Base-by-base conservation (phyloP, 202 grass and related monocot species). In the Schoenoplectus tabernaemontani region DNA sequence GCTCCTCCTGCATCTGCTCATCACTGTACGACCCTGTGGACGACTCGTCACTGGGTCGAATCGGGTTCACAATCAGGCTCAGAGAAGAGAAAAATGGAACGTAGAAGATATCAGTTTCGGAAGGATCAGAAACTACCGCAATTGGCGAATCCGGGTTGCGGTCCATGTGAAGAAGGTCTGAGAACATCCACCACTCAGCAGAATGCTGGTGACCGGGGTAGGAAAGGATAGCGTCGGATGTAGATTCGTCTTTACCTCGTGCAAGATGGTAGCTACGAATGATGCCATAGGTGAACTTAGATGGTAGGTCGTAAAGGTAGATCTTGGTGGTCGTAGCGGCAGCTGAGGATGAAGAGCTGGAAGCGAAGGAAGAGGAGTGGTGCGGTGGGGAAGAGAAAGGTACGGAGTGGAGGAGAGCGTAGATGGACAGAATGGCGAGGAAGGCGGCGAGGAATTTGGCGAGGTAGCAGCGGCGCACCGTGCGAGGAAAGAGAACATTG, bases 131-230 rank as follows among this genome's bases (percentile, higher is more conserved):
- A 47, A 93, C 86, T 48, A 82, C 87, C 7, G 57, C 86, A 34
- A 93, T 76, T 1, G 89, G 84, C 36, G 66, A 89, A 24, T 87
- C 57, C 2, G 58, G 50, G 0, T 82, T 57, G 4, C 88, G 77
- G 1, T 78, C 82, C 1, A 46, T 28, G 23, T 67, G 81, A 39
- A 79, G 54, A 60, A 97, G 89, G 58, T 97, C 91, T 34, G 80
- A 78, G 76, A 97, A 94, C 24, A 97, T 86, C 72, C 84, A 97
- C 95, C 95, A 97, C 86, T 97, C 95, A 34, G 89, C 91, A 57
- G 95, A 92, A 82, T 97, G 95, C 84, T 97, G 95, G 86, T 97
- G 89, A 4, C 95, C 95, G 28, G 95, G 95, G 78, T 97, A 97
- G 33, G 80, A 87, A 51, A 92, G 76, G 9, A 87, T 67, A 4